Percentiles rank a stretch among this genome's conserved stretches.
Conservation (phyloP, 73 alveolate genomes). For the Uronychia binucleata region DNA sequence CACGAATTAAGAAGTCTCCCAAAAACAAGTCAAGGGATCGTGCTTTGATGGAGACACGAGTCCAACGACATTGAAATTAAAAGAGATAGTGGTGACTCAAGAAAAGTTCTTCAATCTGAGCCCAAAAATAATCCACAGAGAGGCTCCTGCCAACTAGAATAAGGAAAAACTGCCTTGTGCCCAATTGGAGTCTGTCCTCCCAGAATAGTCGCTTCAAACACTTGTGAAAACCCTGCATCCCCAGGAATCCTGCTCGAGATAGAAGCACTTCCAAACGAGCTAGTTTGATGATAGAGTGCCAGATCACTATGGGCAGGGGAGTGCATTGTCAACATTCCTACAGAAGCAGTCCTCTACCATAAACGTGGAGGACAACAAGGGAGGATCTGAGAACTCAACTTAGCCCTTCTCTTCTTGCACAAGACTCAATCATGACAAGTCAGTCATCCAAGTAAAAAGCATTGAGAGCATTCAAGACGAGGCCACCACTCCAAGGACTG, state of each 20-base stretch:
- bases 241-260: neutral
- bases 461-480: too few relatives aligned
- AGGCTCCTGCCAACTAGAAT: too few relatives aligned
- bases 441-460: neutral
- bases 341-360: neutral
- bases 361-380: neutral
- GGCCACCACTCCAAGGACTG: neutral
- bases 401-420: conserved; percentile 1
- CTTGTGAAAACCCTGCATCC: too few relatives aligned
- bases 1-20: neutral
- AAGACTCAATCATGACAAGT: neutral
- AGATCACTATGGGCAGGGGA: neutral
- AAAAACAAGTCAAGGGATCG: too few relatives aligned
- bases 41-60: too few relatives aligned
- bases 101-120: too few relatives aligned
- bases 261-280: neutral
- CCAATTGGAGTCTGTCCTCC: too few relatives aligned
- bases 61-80: too few relatives aligned
- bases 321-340: neutral
- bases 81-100: too few relatives aligned
- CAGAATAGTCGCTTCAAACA: too few relatives aligned
- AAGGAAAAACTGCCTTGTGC: neutral
- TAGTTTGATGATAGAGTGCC: neutral
- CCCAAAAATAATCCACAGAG: too few relatives aligned
- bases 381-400: neutral